Evolutionary conservation across 2,329 filamentous ascomycete genomes (phyloP).

Genomic region (Fusarium papillatum): DNA sequence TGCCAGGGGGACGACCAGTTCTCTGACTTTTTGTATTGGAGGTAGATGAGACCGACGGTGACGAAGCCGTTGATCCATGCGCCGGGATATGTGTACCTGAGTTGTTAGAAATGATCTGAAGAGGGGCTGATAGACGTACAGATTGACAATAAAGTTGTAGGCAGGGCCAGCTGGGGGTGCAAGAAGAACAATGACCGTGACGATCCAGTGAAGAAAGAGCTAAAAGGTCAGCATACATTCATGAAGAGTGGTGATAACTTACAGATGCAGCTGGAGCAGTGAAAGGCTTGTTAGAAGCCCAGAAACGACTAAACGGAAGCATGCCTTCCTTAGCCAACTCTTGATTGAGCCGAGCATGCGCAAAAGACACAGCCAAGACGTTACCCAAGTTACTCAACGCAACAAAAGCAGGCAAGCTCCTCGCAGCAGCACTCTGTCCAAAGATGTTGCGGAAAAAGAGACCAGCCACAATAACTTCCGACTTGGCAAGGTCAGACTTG

Average conservation of each 20-base stretch:
- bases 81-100: constrained; percentile 62
- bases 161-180: constrained; percentile 77
- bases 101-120: constrained; percentile 15
- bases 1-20: constrained; percentile 68
- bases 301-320: constrained; percentile 75
- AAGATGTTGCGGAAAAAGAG: constrained; percentile 74
- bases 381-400: constrained; percentile 74
- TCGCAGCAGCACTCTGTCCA: constrained; percentile 64
- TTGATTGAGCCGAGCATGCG: constrained; percentile 70
- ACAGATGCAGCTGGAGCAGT: constrained; percentile 72
- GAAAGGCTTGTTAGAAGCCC: constrained; percentile 78
- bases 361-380: constrained; percentile 72
- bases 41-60: constrained; percentile 63
- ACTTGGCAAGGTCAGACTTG: constrained; percentile 68
- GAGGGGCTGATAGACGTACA: constrained; percentile 44
- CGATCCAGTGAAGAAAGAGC: constrained; percentile 75
- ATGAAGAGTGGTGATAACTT: constrained; percentile 35
- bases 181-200: constrained; percentile 74
- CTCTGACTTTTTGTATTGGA: constrained; percentile 63
- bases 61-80: constrained; percentile 68
- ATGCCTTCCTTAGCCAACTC: constrained; percentile 80
- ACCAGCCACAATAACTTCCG: constrained; percentile 71
- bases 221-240: constrained; percentile 36
- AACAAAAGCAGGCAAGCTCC: constrained; percentile 67
- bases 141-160: constrained; percentile 75